phyloP scores from a whole-genome alignment of 2,329 filamentous ascomycete species.

The Pseudopyricularia cyperi region DNA sequence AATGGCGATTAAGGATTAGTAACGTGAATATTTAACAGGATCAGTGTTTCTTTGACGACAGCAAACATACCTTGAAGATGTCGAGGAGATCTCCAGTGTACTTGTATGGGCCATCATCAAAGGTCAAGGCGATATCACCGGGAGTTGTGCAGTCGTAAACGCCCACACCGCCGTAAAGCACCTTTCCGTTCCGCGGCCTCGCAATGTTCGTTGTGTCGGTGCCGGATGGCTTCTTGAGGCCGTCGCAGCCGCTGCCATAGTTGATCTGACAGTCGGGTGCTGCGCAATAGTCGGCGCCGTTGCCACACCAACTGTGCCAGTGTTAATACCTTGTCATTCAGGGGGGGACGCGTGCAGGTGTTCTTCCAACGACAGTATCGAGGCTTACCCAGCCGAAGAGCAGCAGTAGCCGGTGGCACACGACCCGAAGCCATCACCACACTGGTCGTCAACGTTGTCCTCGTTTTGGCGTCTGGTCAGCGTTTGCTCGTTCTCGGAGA shows the following conservation, averaged over 20 bases:
- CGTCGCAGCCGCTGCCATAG: constrained; percentile 49
- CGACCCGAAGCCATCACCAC: constrained; percentile 14
- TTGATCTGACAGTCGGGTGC: constrained; percentile 49
- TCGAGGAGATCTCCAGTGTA: constrained; percentile 51
- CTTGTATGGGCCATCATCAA: constrained; percentile 51
- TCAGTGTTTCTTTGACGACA: not conserved
- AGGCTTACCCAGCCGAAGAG: constrained; percentile 17
- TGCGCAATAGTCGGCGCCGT: constrained; percentile 40
- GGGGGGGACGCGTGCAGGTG: not conserved
- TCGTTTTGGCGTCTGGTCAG: constrained; percentile 1
- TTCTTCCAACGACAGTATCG: not conserved
- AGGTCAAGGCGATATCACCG: constrained; percentile 52
- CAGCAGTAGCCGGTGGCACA: constrained; percentile 20
- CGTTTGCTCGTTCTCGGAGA: not conserved
- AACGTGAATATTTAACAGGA: not conserved
- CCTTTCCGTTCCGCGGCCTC: constrained; percentile 37
- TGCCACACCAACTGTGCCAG: constrained; percentile 37
- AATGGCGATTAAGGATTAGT: constrained; percentile 1
- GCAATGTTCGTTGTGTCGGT: constrained; percentile 38
- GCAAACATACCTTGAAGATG: constrained; percentile 28
- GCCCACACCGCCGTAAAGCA: constrained; percentile 41
- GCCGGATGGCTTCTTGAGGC: constrained; percentile 39
- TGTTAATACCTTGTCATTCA: constrained; percentile 5
- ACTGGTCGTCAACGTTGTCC: constrained; percentile 9
- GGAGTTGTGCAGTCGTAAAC: constrained; percentile 43